Conservation (phyloP, 2,329 filamentous ascomycete species). For the Fusarium proliferatum region DNA sequence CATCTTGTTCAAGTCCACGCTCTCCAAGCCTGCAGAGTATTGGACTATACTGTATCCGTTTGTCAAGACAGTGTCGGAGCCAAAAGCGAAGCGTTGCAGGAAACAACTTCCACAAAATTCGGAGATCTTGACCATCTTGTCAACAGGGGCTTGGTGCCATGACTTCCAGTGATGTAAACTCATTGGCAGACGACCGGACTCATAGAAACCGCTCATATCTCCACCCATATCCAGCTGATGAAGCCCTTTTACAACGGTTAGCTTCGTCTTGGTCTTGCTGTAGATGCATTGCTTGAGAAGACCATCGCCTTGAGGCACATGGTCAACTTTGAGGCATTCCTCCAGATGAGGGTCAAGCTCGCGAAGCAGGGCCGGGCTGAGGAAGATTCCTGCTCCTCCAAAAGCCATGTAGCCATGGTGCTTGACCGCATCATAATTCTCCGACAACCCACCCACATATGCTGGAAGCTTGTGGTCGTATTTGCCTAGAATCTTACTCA, state of each 20-base stretch:
- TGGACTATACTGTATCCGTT: constrained; percentile 69
- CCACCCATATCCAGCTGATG: constrained; percentile 67
- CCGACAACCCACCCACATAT: constrained; percentile 69
- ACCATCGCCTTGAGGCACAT: constrained; percentile 60
- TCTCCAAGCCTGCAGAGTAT: constrained; percentile 56
- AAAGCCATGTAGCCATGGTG: constrained; percentile 69
- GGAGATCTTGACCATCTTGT: constrained; percentile 60
- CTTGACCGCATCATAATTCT: constrained; percentile 63
- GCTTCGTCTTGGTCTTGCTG: constrained; percentile 61
- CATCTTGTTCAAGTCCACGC: constrained; percentile 57
- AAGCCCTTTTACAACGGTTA: constrained; percentile 66
- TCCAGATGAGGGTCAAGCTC: constrained; percentile 61
- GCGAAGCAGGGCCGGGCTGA: constrained; percentile 63
- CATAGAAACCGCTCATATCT: constrained; percentile 70
- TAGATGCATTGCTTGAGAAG: constrained; percentile 69
- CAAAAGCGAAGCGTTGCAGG: constrained; percentile 65
- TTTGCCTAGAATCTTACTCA: constrained; percentile 59
- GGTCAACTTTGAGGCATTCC: constrained; percentile 55
- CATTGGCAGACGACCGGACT: constrained; percentile 64
- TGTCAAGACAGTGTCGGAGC: constrained; percentile 60
- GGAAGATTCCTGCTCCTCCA: constrained; percentile 69
- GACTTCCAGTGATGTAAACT: constrained; percentile 73
- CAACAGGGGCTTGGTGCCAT: constrained; percentile 65
- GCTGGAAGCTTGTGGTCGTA: constrained; percentile 61
- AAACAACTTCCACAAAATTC: constrained; percentile 69